phyloP scores from a whole-genome alignment of 2,329 filamentous ascomycete species.

The Apiospora sp. region DNA sequence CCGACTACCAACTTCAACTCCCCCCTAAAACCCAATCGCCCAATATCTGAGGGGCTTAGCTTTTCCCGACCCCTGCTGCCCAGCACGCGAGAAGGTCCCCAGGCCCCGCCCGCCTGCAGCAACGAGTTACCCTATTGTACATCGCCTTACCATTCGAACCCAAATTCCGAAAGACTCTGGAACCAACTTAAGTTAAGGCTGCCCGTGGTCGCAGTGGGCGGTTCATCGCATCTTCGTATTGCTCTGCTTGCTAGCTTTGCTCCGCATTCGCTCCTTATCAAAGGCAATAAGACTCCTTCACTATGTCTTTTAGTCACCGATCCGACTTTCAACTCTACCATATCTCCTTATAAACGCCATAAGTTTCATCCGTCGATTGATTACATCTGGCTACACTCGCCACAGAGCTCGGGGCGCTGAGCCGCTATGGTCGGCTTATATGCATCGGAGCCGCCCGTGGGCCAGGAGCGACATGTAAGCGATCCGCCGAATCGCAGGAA shows the following conservation, averaged over 20 bases:
- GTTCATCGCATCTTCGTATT: not conserved
- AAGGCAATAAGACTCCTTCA: not conserved
- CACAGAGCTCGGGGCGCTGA: not conserved
- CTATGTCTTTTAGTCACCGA: not conserved
- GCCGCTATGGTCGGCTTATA: conserved; percentile 11
- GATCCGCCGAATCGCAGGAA: conserved; percentile 5
- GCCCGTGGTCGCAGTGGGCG: not conserved
- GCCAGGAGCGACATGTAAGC: conserved; percentile 11
- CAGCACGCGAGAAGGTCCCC: not conserved
- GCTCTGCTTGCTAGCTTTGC: not conserved
- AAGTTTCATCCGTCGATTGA: not conserved
- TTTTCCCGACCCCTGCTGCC: conserved; percentile 4
- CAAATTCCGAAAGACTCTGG: not conserved
- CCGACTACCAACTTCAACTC: not conserved
- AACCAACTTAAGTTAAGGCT: not conserved
- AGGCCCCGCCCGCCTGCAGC: not conserved
- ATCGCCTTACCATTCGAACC: not conserved
- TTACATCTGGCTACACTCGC: not conserved
- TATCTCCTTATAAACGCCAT: not conserved
- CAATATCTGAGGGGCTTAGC: not conserved
- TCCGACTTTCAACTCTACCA: not conserved
- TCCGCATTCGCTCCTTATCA: not conserved
- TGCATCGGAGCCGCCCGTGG: conserved; percentile 12
- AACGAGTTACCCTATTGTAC: not conserved
- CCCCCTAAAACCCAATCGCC: not conserved